Percentiles rank a stretch among this genome's conserved stretches.
Evolutionary conservation across 257 asterid genomes (phyloP).

Genomic region (Scutellaria galericulata): DNA sequence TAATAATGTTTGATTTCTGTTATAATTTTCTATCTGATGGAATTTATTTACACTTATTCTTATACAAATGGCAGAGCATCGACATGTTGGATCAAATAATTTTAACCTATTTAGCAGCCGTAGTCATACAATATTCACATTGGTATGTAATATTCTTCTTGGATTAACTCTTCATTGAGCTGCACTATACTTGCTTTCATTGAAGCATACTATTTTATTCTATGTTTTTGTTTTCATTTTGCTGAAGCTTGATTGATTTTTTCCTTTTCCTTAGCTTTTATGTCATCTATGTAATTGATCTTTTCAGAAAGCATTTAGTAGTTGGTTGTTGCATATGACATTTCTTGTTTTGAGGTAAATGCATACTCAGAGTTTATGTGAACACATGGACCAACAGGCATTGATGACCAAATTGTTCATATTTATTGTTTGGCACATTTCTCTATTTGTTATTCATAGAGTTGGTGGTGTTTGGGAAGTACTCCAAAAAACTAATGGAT

Average conservation of each 20-base stretch:
- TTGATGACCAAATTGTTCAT: slow-evolving; percentile 17
- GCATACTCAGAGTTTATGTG: slow-evolving; percentile 3
- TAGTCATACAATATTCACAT: slow-evolving; percentile 94
- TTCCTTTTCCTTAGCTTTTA: slow-evolving; percentile 12
- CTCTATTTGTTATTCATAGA: not conserved
- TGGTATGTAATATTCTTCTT: slow-evolving; percentile 56
- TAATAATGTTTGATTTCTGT: slow-evolving; percentile 13
- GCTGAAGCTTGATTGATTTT: slow-evolving; percentile 20
- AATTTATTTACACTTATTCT: slow-evolving; percentile 19
- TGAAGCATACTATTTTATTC: not conserved
- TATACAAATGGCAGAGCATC: slow-evolving; percentile 71
- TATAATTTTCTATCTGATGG: slow-evolving; percentile 31
- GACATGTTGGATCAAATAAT: slow-evolving; percentile 97
- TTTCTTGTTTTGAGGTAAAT: slow-evolving; percentile 24
- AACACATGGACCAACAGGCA: slow-evolving; percentile 10
- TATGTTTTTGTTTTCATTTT: slow-evolving; percentile 2
- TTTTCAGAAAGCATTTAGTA: not conserved
- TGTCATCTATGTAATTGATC: not conserved
- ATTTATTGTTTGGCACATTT: not conserved
- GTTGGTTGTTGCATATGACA: slow-evolving; percentile 9
- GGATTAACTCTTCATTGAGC: slow-evolving; percentile 29
- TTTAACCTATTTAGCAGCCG: slow-evolving; percentile 97
- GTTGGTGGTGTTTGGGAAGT: not conserved
- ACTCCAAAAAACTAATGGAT: not conserved
- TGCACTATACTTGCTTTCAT: slow-evolving; percentile 8